Base-by-base conservation (phyloP, 2,329 filamentous ascomycete species). In the Ceratocystis lukuohia region DNA sequence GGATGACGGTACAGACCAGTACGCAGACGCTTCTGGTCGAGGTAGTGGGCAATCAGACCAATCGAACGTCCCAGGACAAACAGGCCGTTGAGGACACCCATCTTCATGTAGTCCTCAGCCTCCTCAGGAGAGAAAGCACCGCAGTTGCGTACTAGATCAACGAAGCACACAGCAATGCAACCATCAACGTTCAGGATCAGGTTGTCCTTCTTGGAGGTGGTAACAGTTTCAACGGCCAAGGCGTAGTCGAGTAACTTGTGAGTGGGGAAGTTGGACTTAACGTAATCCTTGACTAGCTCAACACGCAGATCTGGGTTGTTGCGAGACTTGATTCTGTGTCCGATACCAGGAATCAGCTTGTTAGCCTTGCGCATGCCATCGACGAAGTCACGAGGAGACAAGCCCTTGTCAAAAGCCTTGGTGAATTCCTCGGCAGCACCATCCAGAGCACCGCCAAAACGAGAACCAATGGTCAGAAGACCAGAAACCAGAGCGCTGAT, bases 251-350 rank as follows among this genome's bases (percentile, higher is more conserved):
- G 91, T 76, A 97, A 87, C 85, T 97, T 97, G 84, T 89, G 91
- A 81, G 81, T 92, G 72, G 94, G 91, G 88, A 99, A 99, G 82
- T 94, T 91, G 83, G 92, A 89, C 80, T 92, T 84, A 75, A 96
- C 94, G 78, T 94, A 99, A 80, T 99, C 93, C 85, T 97, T 99
- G 75, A 99, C 94, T 68, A 99, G 88, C 82, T 97, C 93, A 72
- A 99, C 94, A 84, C 94, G 94, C 72, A 99, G 88, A 86, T 99
- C 94, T 70, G 94, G 94, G 87, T 99, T 99, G 85, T 97, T 96
- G 74, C 94, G 89, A 71, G 94, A 99, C 86, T 99, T 99, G 84
- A 99, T 90, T 79, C 92, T 91, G 85, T 99, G 94, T 73, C 94
- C 94, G 73, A 99, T 99, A 83, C 94, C 94, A 70, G 94, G 94